phyloP scores from a whole-genome alignment of 805 yeast genomes.

The Candida bentonensis region DNA sequence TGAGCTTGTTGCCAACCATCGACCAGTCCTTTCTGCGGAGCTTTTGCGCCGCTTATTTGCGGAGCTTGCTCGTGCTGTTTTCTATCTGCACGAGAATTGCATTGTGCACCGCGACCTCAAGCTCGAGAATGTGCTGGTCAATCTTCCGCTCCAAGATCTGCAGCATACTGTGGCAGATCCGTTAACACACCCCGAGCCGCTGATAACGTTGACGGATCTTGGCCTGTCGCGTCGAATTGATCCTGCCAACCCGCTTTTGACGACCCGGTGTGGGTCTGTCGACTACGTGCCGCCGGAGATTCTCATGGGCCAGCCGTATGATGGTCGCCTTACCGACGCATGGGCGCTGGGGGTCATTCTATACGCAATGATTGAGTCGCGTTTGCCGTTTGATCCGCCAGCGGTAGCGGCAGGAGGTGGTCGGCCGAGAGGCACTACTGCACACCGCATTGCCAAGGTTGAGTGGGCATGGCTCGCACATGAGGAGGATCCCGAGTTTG shows the following conservation, averaged over 20 bases:
- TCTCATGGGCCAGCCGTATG: slow-evolving; percentile 78
- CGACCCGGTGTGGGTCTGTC: slow-evolving; percentile 91
- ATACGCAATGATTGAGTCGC: slow-evolving; percentile 68
- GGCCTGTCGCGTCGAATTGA: slow-evolving; percentile 69
- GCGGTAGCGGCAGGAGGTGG: slow-evolving; percentile 15
- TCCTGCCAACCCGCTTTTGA: slow-evolving; percentile 44
- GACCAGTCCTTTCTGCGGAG: slow-evolving; percentile 31
- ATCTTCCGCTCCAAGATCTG: slow-evolving; percentile 24
- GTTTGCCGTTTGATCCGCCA: slow-evolving; percentile 86
- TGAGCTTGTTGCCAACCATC: slow-evolving; percentile 37
- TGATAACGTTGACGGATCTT: slow-evolving; percentile 67
- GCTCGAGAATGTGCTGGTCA: slow-evolving; percentile 62
- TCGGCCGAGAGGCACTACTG: slow-evolving; percentile 39
- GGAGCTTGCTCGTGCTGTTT: slow-evolving; percentile 57
- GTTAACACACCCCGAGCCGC: slow-evolving; percentile 16
- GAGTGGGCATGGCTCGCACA: slow-evolving; percentile 68
- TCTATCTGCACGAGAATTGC: slow-evolving; percentile 50
- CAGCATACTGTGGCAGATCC: slow-evolving; percentile 10
- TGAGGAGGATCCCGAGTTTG: neutral
- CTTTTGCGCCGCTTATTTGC: slow-evolving; percentile 50
- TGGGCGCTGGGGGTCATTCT: slow-evolving; percentile 95
- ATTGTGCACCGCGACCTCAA: slow-evolving; percentile 88
- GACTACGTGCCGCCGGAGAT: slow-evolving; percentile 95
- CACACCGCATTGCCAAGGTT: slow-evolving; percentile 82
- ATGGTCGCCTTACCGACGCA: slow-evolving; percentile 80